Evolutionary conservation across 805 yeast genomes (phyloP).

Genomic region (Myxozyma sirexii): DNA sequence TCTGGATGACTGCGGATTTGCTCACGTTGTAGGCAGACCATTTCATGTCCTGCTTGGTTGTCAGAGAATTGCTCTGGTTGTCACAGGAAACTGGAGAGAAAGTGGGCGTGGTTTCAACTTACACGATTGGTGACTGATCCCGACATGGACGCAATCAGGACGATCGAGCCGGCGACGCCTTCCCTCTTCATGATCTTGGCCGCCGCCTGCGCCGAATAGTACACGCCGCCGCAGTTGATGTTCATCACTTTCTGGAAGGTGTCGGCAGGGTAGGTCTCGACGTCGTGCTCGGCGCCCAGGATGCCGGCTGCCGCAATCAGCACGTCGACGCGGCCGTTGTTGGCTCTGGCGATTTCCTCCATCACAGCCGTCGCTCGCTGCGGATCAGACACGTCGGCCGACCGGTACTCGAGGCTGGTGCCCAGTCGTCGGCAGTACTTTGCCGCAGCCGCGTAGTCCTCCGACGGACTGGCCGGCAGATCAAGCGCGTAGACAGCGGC

Average conservation of each 20-base stretch:
- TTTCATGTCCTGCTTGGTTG: conserved; percentile 38
- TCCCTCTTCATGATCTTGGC: conserved; percentile 64
- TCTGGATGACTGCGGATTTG: conserved; percentile 69
- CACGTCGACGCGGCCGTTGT: conserved; percentile 63
- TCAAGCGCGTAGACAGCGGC: conserved; percentile 48
- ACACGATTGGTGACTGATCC: conserved; percentile 75
- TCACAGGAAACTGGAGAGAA: conserved; percentile 47
- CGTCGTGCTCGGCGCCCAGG: conserved; percentile 48
- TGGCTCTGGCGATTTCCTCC: conserved; percentile 46
- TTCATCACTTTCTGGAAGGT: conserved; percentile 68
- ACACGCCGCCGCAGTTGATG: conserved; percentile 72
- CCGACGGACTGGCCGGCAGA: conserved; percentile 36
- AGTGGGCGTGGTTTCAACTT: conserved; percentile 57
- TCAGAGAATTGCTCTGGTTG: not conserved
- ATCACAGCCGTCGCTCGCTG: conserved; percentile 47
- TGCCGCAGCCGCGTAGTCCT: conserved; percentile 36
- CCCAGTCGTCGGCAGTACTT: conserved; percentile 36
- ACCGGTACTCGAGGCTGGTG: conserved; percentile 43
- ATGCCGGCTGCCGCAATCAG: conserved; percentile 77
- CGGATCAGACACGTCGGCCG: conserved; percentile 57
- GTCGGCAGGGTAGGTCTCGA: conserved; percentile 56
- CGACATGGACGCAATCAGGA: conserved; percentile 78
- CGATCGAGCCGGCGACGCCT: conserved; percentile 65
- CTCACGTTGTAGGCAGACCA: conserved; percentile 59
- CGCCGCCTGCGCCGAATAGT: conserved; percentile 67